Base-by-base conservation (phyloP, 108 stramenopile genomes). In the Skeletonema tropicum region DNA sequence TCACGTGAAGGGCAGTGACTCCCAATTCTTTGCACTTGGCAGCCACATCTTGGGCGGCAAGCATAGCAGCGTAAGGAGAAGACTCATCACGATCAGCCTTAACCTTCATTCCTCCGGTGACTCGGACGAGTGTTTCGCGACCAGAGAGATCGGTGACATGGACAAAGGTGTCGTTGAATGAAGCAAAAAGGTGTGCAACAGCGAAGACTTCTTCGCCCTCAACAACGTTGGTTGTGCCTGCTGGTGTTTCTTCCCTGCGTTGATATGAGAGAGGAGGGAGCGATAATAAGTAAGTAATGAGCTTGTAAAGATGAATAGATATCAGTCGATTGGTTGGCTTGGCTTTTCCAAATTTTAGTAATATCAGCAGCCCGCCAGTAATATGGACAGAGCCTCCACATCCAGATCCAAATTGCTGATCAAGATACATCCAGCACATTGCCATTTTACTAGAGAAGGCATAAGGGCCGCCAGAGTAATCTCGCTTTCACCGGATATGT, bases 81-180 rank as follows among this genome's bases (percentile, higher is more conserved):
- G 97, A 93, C 87, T 99, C 99, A 72, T 99, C 99, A 64, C 98
- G 95, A 76, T 99, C 99, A 19, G 98, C 98, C 96, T 99, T 99
- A 71, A 99, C 99, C 90, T 99, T 99, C 99, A 99, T 99, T 52
- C 99, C 99, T 64, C 99, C 99, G 11, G 99, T 99, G 46, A 99
- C 98, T 66, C 99, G 98, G 74, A 96, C 96, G 85, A 99, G 86
- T 57, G 99, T 99, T 89, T 99, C 99, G 7, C 99, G 94, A 60
- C 99, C 99, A 38, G 97, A 98, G 57, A 99, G 91, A 82, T 99
- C 99, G 31, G 99, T 99, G 25, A 99, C 96, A 79, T 99, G 99
- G 46, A 99, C 99, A 82, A 99, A 99, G 55, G 99, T 99, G 80
- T 99, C 99, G 87, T 99, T 99, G 94, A 99, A 99, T 33, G 97